A percentile compares a stretch with the other conserved stretches of the same genome.
phyloP scores from a whole-genome alignment of 805 yeast species.

The Pichia occidentalis region DNA sequence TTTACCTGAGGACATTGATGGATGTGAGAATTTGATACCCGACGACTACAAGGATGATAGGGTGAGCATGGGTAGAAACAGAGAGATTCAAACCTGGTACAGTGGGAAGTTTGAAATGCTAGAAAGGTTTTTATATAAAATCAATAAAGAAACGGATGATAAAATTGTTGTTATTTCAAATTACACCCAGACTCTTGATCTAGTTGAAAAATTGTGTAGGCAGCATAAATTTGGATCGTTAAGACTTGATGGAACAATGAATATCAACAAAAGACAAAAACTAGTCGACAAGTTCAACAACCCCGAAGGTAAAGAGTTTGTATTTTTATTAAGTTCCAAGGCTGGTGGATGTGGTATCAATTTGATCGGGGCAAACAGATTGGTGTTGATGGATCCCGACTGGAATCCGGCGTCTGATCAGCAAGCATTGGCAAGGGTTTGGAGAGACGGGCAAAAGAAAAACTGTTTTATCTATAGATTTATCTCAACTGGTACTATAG shows the following conservation, averaged over 20 bases:
- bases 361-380: slow-evolving; percentile 90
- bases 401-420: slow-evolving; percentile 99
- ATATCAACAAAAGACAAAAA: slow-evolving; percentile 85
- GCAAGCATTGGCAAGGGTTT: slow-evolving; percentile 94
- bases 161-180: slow-evolving; percentile 92
- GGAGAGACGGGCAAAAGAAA: slow-evolving; percentile 99
- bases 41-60: slow-evolving; percentile 56
- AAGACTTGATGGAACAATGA: slow-evolving; percentile 89
- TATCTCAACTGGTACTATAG: slow-evolving; percentile 91
- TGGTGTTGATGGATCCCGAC: slow-evolving; percentile 81
- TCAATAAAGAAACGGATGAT: slow-evolving; percentile 78
- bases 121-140: slow-evolving; percentile 75
- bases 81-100: slow-evolving; percentile 70
- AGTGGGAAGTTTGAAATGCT: slow-evolving; percentile 85
- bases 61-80: slow-evolving; percentile 45
- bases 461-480: slow-evolving; percentile 93
- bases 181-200: slow-evolving; percentile 88
- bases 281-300: slow-evolving; percentile 84
- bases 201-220: slow-evolving; percentile 84
- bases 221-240: slow-evolving; percentile 64
- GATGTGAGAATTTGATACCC: slow-evolving; percentile 60
- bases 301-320: slow-evolving; percentile 81
- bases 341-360: slow-evolving; percentile 99
- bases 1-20: slow-evolving; percentile 72
- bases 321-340: slow-evolving; percentile 84